phyloP scores from a whole-genome alignment of 179 eudicot species.

The Actinidia chinensis region DNA sequence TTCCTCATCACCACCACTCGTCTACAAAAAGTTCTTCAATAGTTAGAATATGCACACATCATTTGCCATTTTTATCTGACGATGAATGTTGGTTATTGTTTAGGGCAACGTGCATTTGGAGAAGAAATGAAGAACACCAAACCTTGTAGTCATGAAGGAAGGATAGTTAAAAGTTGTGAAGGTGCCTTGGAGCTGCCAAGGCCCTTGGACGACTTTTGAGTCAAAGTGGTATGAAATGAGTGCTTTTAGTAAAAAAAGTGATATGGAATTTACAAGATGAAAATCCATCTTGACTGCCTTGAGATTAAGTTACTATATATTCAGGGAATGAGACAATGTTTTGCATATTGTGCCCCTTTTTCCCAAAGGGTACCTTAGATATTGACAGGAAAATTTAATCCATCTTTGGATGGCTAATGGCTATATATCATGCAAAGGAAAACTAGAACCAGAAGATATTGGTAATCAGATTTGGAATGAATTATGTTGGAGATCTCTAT shows the following conservation, averaged over 20 bases:
- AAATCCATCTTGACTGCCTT: slow-evolving; percentile 2
- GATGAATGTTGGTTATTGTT: slow-evolving; percentile 20
- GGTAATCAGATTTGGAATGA: slow-evolving; percentile 4
- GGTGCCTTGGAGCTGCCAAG: slow-evolving; percentile 18
- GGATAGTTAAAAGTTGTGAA: slow-evolving; percentile 16
- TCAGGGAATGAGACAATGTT: slow-evolving; percentile 2
- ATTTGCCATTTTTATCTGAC: slow-evolving; percentile 1
- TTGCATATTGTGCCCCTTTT: slow-evolving; percentile 22
- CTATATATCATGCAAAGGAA: not conserved
- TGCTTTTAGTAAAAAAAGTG: slow-evolving; percentile 5
- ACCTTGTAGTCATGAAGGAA: slow-evolving; percentile 1
- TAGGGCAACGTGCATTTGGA: slow-evolving; percentile 10
- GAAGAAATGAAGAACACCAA: not conserved
- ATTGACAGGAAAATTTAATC: not conserved
- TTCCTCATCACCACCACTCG: slow-evolving; percentile 7
- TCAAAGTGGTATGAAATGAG: not conserved
- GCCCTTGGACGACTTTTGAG: slow-evolving; percentile 5
- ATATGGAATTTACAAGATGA: slow-evolving; percentile 8
- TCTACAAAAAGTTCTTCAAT: not conserved
- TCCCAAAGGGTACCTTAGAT: not conserved
- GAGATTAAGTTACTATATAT: slow-evolving; percentile 6
- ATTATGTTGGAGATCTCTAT: slow-evolving; percentile 9
- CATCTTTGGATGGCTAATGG: slow-evolving; percentile 22
- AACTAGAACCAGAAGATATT: not conserved
- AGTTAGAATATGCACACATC: not conserved